Evolutionary conservation across 208 protist genomes (phyloP), one percentile per base, ranked within the genome.

Genomic region (Wallacemonas sp.): DNA sequence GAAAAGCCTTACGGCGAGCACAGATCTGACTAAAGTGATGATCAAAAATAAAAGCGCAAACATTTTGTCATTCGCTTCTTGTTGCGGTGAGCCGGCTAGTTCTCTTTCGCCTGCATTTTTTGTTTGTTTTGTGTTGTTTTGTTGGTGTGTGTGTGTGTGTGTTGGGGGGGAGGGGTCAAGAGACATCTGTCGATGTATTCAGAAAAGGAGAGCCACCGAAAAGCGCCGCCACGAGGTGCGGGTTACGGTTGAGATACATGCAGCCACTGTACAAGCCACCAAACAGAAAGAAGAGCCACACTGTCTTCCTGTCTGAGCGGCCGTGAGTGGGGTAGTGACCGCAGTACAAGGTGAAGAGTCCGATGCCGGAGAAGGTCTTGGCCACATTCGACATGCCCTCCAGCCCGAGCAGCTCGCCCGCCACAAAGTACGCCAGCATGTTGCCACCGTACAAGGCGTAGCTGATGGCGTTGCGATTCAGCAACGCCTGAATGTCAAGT

Each of bases 331-430:
- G 51, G 24, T 38, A 53, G 27, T 68, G 51, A 3, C 51, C 49
- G 53, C 51, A 46, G 53, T 62, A 68, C 5, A 62, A 3, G 1
- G 63, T 68, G 53, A 68, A 68, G 26, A 68, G 39, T 3, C 36
- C 55, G 39, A 68, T 19, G 15, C 51, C 53, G 44, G 38, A 30
- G 53, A 61, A 68, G 1, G 51, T 56, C 63, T 61, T 55, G 12
- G 51, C 46, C 15, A 62, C 63, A 19, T 47, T 54, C 28, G 49
- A 54, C 26, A 68, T 11, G 3, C 22, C 22, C 28, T 44, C 6
- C 15, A 62, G 12, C 2, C 24, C 27, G 6, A 61, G 53, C 53
- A 60, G 30, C 39, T 59, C 36, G 17, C 63, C 63, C 2, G 39
- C 63, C 21, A 36, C 63, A 33, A 62, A 30, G 17, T 61, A 38